These are phyloP conservation scores for Colletotrichum tanaceti DNA, from an alignment of 2,329 filamentous ascomycete species.

Conservation along the genomic window DNA sequence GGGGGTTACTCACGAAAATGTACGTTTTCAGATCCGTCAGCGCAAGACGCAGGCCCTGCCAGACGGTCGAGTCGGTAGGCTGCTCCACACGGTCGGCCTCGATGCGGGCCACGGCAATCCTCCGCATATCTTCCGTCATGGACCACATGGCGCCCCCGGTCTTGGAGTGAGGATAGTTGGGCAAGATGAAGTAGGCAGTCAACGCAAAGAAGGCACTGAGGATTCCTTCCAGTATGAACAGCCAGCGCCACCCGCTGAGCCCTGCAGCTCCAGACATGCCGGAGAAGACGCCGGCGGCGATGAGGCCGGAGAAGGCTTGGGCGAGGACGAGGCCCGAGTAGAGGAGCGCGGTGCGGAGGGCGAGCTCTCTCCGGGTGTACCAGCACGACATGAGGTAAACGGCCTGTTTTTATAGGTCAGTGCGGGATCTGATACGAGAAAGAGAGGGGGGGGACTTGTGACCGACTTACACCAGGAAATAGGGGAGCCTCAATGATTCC, in stretches of 20 bases:
- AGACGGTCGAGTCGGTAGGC: slow-evolving; percentile 26
- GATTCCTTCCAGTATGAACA: slow-evolving; percentile 49
- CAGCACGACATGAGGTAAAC: slow-evolving; percentile 61
- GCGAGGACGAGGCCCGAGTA: slow-evolving; percentile 55
- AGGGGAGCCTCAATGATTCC: slow-evolving; percentile 41
- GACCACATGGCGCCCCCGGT: slow-evolving; percentile 53
- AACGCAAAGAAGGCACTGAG: slow-evolving; percentile 47
- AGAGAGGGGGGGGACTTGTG: no score
- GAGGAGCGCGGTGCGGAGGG: slow-evolving; percentile 56
- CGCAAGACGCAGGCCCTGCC: slow-evolving; percentile 28
- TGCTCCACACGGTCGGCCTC: slow-evolving; percentile 50
- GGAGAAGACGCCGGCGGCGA: slow-evolving; percentile 56
- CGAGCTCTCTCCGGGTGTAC: slow-evolving; percentile 64
- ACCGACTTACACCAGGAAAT: slow-evolving; percentile 37
- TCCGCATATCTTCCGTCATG: slow-evolving; percentile 48
- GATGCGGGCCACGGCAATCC: slow-evolving; percentile 47
- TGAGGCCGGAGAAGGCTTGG: slow-evolving; percentile 57
- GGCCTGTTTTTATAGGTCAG: slow-evolving; percentile 27
- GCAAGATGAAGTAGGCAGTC: slow-evolving; percentile 50
- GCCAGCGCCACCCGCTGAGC: slow-evolving; percentile 49
- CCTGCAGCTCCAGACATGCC: slow-evolving; percentile 45
- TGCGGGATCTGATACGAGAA: no score
- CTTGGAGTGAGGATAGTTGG: slow-evolving; percentile 54
- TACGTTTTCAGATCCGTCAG: slow-evolving; percentile 35
- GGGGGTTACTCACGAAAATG: slow-evolving; percentile 25